Percentiles rank a stretch among this genome's conserved stretches.
Conservation (phyloP, 805 yeast genomes). For the Zygotorulaspora sp. region DNA sequence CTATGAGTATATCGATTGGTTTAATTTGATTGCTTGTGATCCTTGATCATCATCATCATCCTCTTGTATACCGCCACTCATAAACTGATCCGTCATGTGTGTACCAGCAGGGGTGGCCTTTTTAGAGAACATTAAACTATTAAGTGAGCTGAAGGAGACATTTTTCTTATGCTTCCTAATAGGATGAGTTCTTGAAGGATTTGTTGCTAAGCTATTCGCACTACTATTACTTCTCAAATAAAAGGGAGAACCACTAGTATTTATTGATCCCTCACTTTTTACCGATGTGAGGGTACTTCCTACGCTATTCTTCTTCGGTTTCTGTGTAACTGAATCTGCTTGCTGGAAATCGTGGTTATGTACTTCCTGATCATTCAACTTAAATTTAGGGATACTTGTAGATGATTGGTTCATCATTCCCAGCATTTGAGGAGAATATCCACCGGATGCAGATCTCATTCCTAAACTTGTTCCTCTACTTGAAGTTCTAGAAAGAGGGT, state of each 20-base stretch:
- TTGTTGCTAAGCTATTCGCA: constrained; percentile 20
- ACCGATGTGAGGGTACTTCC: constrained; percentile 13
- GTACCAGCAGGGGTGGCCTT: constrained; percentile 22
- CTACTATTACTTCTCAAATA: constrained; percentile 26
- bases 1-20: constrained; percentile 31
- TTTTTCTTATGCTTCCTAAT: constrained; percentile 34
- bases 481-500: constrained; percentile 16
- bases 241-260: constrained; percentile 10
- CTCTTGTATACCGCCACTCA: constrained; percentile 31
- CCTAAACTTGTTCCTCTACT: constrained; percentile 16
- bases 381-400: constrained; percentile 19
- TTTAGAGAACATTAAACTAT: constrained; percentile 34
- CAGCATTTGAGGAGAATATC: constrained; percentile 8
- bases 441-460: constrained; percentile 10
- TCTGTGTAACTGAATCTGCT: constrained; percentile 5
- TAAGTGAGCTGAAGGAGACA: constrained; percentile 34
- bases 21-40: constrained; percentile 24
- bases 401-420: constrained; percentile 6
- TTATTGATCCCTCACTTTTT: constrained; percentile 6
- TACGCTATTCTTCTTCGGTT: constrained; percentile 13
- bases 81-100: constrained; percentile 25
- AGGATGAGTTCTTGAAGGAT: constrained; percentile 25
- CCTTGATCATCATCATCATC: constrained; percentile 23
- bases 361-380: constrained; percentile 21
- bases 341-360: constrained; percentile 7